phyloP scores from a whole-genome alignment of 208 protist species.

The Paratrypanosoma confusum region DNA sequence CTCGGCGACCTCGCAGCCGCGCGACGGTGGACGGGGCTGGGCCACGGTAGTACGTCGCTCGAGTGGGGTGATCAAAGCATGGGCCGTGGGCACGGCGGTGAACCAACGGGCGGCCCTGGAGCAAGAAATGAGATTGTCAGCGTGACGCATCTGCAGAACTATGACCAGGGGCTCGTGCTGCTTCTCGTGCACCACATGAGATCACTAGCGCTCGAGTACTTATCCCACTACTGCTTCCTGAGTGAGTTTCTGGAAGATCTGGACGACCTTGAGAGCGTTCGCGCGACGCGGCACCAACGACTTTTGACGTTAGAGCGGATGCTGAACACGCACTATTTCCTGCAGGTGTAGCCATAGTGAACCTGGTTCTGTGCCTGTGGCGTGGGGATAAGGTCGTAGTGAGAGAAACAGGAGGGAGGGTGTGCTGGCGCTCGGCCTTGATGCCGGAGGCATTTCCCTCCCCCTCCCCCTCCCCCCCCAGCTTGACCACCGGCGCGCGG shows the following conservation, averaged over 20 bases:
- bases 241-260: slow-evolving; percentile 53
- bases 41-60: neutral
- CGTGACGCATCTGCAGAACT: slow-evolving; percentile 22
- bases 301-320: slow-evolving; percentile 52
- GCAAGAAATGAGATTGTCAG: neutral
- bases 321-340: slow-evolving; percentile 35
- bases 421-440: too few species aligned
- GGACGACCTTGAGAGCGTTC: slow-evolving; percentile 51
- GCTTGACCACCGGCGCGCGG: too few species aligned
- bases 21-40: neutral
- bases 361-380: too few species aligned
- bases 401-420: too few species aligned
- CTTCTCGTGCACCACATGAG: slow-evolving; percentile 63
- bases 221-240: slow-evolving; percentile 29
- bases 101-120: too few species aligned
- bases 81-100: too few species aligned
- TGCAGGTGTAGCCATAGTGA: too few species aligned
- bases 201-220: slow-evolving; percentile 26
- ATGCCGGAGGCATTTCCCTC: too few species aligned
- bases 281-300: slow-evolving; percentile 30
- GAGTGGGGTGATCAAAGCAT: neutral
- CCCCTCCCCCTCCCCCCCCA: too few species aligned
- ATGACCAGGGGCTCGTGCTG: slow-evolving; percentile 67
- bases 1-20: too few species aligned
- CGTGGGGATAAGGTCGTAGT: too few species aligned